A percentile compares a stretch with the other conserved stretches of the same genome.
These are phyloP conservation scores for Fraxinus excelsior DNA, from an alignment of 257 asterid genomes.

Conservation along the genomic window DNA sequence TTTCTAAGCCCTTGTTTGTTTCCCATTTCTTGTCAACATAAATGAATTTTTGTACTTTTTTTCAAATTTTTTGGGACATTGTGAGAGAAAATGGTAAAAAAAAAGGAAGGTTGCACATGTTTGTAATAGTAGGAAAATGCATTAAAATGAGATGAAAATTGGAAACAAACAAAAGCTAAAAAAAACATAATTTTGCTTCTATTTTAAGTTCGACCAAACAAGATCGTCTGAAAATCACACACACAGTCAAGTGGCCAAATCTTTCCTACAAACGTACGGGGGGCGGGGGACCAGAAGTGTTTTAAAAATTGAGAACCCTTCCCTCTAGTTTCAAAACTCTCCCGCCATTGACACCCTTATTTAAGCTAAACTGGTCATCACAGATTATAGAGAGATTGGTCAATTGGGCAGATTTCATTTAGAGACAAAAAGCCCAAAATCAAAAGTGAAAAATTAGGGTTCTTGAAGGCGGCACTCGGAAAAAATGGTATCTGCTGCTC, in stretches of 20 bases:
- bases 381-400: neutral
- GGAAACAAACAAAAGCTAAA: too few relatives aligned
- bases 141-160: too few relatives aligned
- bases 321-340: neutral
- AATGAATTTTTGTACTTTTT: too few relatives aligned
- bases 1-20: too few relatives aligned
- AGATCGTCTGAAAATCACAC: neutral
- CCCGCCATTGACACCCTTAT: neutral
- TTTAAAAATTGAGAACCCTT: neutral
- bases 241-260: neutral
- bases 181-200: neutral
- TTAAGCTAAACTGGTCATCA: neutral
- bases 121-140: too few relatives aligned
- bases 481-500: slow-evolving; percentile 3
- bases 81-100: too few relatives aligned
- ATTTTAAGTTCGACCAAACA: neutral
- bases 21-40: too few relatives aligned
- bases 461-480: neutral
- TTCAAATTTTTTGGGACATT: too few relatives aligned
- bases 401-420: neutral
- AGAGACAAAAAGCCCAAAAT: neutral
- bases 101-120: too few relatives aligned
- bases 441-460: neutral
- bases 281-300: neutral
- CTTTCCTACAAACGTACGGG: neutral